Conservation (phyloP, 305 asterid species). For the Solanum aculeatissimum region DNA sequence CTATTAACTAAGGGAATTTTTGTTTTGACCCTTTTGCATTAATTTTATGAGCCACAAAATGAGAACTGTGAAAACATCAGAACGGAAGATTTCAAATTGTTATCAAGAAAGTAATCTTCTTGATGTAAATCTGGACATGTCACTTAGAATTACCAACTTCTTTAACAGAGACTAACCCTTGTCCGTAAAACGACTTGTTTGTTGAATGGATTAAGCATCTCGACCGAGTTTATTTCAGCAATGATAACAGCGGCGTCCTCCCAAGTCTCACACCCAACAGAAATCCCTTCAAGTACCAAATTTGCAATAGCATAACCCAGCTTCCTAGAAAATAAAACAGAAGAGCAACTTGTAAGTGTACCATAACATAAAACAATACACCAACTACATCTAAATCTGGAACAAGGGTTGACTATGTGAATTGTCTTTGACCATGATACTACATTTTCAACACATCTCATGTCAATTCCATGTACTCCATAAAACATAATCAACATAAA, state of each 20-base stretch:
- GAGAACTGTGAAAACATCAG: neutral
- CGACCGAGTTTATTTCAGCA: constrained; percentile 42
- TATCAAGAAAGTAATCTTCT: neutral
- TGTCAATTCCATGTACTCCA: neutral
- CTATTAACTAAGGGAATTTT: neutral
- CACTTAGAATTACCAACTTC: neutral
- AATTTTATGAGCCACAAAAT: neutral
- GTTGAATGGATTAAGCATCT: constrained; percentile 56
- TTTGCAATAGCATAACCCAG: constrained; percentile 55
- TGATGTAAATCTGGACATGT: neutral
- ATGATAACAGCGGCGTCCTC: constrained; percentile 52
- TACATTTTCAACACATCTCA: neutral
- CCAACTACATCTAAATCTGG: neutral
- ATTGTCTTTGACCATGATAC: neutral
- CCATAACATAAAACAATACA: neutral
- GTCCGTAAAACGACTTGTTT: constrained; percentile 42
- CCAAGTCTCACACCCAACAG: constrained; percentile 56
- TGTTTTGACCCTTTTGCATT: neutral
- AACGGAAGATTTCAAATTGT: neutral
- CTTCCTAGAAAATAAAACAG: constrained; percentile 29
- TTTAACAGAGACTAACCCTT: constrained; percentile 8
- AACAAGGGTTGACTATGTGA: neutral
- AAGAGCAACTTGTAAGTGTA: neutral
- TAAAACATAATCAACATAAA: neutral
- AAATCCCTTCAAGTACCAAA: constrained; percentile 41